These are phyloP conservation scores for Trichoderma parareesei DNA, from an alignment of 495 filamentous ascomycete genomes.

Conservation along the genomic window DNA sequence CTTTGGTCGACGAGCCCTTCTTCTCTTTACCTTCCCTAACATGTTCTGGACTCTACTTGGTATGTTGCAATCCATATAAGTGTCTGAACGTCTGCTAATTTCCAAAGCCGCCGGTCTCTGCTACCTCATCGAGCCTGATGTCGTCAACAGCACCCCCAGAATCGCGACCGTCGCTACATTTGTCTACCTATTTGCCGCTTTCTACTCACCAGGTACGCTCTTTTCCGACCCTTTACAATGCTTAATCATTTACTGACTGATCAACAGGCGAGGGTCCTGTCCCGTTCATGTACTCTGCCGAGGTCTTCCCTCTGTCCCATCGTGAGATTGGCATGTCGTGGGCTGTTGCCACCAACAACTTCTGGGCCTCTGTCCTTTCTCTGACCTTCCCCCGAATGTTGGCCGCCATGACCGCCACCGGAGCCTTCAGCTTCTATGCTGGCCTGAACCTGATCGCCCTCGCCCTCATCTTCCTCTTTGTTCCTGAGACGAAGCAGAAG, in stretches of 20 bases:
- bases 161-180: slow-evolving; percentile 53
- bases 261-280: slow-evolving; percentile 55
- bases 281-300: slow-evolving; percentile 67
- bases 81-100: neutral
- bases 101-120: slow-evolving; percentile 44
- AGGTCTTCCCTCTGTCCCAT: slow-evolving; percentile 72
- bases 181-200: slow-evolving; percentile 51
- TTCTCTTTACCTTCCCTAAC: slow-evolving; percentile 58
- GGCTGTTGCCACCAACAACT: slow-evolving; percentile 64
- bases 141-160: slow-evolving; percentile 28
- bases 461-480: slow-evolving; percentile 62
- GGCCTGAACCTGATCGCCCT: slow-evolving; percentile 61
- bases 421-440: slow-evolving; percentile 52
- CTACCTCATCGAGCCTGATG: slow-evolving; percentile 42
- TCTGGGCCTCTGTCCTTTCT: slow-evolving; percentile 65
- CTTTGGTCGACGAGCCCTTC: slow-evolving; percentile 52
- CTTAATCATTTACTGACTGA: neutral
- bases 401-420: slow-evolving; percentile 38
- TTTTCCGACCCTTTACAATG: neutral
- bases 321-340: slow-evolving; percentile 69
- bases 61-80: neutral
- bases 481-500: slow-evolving; percentile 73
- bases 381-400: slow-evolving; percentile 66
- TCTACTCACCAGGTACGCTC: slow-evolving; percentile 9
- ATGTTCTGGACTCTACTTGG: slow-evolving; percentile 47